Percentiles rank a stretch among this genome's conserved stretches.
These are phyloP conservation scores for Heritiera littoralis DNA, from an alignment of 345 rosid genomes.

Conservation along the genomic window DNA sequence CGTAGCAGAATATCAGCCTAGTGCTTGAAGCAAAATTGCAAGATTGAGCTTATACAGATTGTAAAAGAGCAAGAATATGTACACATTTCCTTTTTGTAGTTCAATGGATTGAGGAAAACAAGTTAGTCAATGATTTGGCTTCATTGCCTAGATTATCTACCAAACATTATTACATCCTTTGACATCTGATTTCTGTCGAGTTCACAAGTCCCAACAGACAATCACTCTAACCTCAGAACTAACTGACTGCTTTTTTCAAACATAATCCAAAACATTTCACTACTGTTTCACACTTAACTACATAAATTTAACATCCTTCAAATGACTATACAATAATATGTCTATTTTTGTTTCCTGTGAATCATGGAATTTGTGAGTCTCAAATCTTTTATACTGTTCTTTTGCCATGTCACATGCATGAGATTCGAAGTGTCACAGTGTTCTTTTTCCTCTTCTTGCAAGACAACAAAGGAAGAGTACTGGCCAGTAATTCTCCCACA, in stretches of 20 bases:
- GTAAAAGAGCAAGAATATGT: constrained; percentile 14
- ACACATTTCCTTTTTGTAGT: not conserved
- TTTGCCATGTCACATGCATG: constrained; percentile 3
- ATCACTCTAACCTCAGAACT: constrained; percentile 2
- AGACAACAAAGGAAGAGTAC: constrained; percentile 16
- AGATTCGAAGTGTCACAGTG: not conserved
- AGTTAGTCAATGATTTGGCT: constrained; percentile 1
- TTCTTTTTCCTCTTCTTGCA: constrained; percentile 15
- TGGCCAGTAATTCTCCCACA: not conserved
- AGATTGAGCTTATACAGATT: constrained; percentile 7
- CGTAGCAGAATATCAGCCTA: constrained; percentile 11
- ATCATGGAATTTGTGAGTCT: not conserved
- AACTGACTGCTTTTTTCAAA: not conserved
- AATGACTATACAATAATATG: not conserved
- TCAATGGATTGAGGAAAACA: not conserved
- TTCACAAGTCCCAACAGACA: not conserved
- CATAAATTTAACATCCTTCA: not conserved
- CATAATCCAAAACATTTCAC: not conserved
- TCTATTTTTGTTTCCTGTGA: not conserved
- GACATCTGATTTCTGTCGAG: not conserved
- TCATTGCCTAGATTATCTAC: not conserved
- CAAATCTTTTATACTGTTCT: not conserved
- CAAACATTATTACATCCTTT: not conserved
- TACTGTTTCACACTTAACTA: not conserved
- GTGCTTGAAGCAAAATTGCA: constrained; percentile 13